phyloP scores from a whole-genome alignment of 2,329 filamentous ascomycete species.

The Paracorniculantispora psalliotae region DNA sequence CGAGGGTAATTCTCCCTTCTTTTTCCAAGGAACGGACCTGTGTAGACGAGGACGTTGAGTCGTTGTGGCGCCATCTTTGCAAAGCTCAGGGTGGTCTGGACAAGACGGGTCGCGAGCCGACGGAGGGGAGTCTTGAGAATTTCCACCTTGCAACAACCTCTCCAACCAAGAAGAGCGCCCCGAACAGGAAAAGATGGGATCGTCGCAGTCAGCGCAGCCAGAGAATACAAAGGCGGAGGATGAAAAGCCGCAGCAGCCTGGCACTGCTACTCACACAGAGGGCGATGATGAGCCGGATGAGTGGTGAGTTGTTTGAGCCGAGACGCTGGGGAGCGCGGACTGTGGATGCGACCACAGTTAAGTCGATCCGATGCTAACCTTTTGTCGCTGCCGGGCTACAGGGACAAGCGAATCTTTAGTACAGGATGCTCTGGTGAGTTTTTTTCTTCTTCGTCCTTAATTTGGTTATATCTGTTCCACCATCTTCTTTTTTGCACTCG shows the following conservation, averaged over 20 bases:
- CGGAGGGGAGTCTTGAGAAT: conserved; percentile 7
- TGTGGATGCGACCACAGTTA: not conserved
- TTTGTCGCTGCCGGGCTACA: conserved; percentile 32
- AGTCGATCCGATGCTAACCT: conserved; percentile 23
- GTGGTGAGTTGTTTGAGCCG: conserved; percentile 57
- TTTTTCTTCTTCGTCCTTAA: not conserved
- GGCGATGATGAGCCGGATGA: conserved; percentile 90
- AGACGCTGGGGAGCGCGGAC: not conserved
- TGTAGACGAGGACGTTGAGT: conserved; percentile 91
- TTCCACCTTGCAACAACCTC: conserved; percentile 14
- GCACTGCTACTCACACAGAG: conserved; percentile 35
- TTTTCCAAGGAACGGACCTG: no score
- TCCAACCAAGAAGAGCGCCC: not conserved
- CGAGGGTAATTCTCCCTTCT: no score
- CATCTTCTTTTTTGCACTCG: not conserved
- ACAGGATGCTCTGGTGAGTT: conserved; percentile 80
- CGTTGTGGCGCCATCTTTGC: conserved; percentile 58
- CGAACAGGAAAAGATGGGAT: conserved; percentile 1
- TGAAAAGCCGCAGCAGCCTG: conserved; percentile 33
- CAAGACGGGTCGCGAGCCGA: conserved; percentile 3
- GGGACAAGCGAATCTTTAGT: conserved; percentile 97
- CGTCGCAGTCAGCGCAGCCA: not conserved
- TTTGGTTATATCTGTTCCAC: no score
- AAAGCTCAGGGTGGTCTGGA: conserved; percentile 10
- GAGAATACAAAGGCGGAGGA: conserved; percentile 24